A percentile compares a stretch with the other conserved stretches of the same genome.
Conservation (phyloP, 1,284 basidiomycete species). For the Cutaneotrichosporon cyanovorans region DNA sequence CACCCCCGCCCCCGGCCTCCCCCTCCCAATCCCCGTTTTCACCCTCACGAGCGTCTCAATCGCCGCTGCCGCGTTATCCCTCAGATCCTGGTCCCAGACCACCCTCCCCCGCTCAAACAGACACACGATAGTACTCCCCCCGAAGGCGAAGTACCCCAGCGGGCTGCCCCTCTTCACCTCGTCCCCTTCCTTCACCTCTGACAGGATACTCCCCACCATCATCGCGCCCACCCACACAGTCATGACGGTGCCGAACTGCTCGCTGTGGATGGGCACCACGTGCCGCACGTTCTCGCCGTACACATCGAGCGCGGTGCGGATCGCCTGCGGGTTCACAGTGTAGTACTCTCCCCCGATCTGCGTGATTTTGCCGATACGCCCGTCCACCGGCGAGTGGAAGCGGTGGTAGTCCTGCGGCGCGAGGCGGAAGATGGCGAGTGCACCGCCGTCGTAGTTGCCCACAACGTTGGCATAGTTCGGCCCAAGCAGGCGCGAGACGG, state of each 20-base stretch:
- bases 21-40: slow-evolving; percentile 68
- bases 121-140: slow-evolving; percentile 84
- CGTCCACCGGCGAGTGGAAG: slow-evolving; percentile 88
- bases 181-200: slow-evolving; percentile 77
- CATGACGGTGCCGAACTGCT: slow-evolving; percentile 80
- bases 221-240: slow-evolving; percentile 83
- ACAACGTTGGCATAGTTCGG: slow-evolving; percentile 62
- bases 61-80: slow-evolving; percentile 70
- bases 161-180: slow-evolving; percentile 74
- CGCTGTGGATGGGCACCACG: slow-evolving; percentile 79
- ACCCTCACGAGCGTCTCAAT: slow-evolving; percentile 83
- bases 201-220: slow-evolving; percentile 87
- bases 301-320: slow-evolving; percentile 60
- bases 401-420: slow-evolving; percentile 96
- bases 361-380: slow-evolving; percentile 69
- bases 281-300: slow-evolving; percentile 90
- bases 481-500: slow-evolving; percentile 69
- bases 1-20: no score
- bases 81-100: slow-evolving; percentile 84
- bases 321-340: slow-evolving; percentile 63
- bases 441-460: slow-evolving; percentile 67
- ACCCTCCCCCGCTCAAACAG: slow-evolving; percentile 74
- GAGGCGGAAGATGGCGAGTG: slow-evolving; percentile 69
- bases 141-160: slow-evolving; percentile 89
- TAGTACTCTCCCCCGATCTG: slow-evolving; percentile 82